phyloP scores from a whole-genome alignment of 78 protist species.

The Parvularia atlantis region DNA sequence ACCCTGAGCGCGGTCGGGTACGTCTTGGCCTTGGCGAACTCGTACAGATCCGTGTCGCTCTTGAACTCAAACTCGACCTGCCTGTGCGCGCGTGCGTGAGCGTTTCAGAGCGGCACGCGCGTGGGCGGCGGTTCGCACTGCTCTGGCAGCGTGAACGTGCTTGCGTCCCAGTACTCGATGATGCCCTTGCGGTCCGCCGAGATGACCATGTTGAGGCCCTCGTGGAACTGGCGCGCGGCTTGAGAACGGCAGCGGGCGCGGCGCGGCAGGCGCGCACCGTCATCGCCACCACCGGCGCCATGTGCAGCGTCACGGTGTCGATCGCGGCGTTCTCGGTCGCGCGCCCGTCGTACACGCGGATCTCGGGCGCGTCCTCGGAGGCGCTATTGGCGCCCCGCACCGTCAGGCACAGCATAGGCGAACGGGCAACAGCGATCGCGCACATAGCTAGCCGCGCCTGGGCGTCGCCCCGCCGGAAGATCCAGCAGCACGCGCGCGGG shows the following conservation, averaged over 20 bases:
- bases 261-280: neutral
- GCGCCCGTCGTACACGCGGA: neutral
- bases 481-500: conserved; percentile 49
- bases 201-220: conserved; percentile 12
- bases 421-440: too few species aligned
- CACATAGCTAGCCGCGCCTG: too few species aligned
- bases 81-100: neutral
- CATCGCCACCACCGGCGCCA: conserved; percentile 18
- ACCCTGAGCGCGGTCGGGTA: conserved; percentile 35
- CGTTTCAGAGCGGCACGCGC: neutral
- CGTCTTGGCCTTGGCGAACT: conserved; percentile 49
- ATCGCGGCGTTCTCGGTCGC: neutral
- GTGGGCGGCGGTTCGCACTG: neutral
- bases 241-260: neutral
- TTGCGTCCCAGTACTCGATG: conserved; percentile 64
- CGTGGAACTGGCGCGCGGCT: conserved; percentile 18
- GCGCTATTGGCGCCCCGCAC: too few species aligned
- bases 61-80: conserved; percentile 38
- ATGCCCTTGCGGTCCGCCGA: conserved; percentile 52
- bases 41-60: conserved; percentile 84
- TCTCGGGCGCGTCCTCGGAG: neutral
- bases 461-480: conserved; percentile 11
- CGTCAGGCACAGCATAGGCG: too few species aligned
- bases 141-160: neutral
- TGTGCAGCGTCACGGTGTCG: neutral